Evolutionary conservation across 2,329 filamentous ascomycete species (phyloP), one percentile per base, ranked within the genome.

Genomic region (Cucurbitaria berberidis): DNA sequence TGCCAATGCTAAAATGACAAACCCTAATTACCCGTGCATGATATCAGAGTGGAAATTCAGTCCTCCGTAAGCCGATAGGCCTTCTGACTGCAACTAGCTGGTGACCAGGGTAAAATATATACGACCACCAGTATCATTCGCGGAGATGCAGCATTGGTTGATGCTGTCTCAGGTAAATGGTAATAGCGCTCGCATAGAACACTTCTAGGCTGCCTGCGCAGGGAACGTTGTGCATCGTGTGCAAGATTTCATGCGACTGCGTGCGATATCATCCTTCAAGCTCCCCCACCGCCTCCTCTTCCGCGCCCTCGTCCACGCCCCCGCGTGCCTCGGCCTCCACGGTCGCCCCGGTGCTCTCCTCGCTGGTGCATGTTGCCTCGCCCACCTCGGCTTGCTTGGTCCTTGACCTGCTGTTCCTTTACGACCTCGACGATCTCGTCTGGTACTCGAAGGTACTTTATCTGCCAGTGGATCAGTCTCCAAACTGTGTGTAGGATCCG

Each of bases 401-500:
- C 87, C 59, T 83, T 84, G 71, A 90, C 89, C 76, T 98, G 93
- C 72, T 95, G 90, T 64, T 98, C 93, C 81, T 92, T 96, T 21
- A 95, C 93, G 34, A 91, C 78, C 61, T 98, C 93, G 77, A 99
- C 90, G 58, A 99, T 96, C 76, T 98, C 93, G 78, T 99, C 93
- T 46, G 93, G 92, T 3, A 99, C 91, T 67, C 93, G 88, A 27
- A 99, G 85, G 79, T 96, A 99, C 82, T 99, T 99, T 80, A 99
- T 99, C 95, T 97, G 71, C 48, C 35, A 43, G 15, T 15, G 3
- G 26, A 4, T 6, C 16, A 46, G 51, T n/a, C 45, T 19, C 18
- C 15, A 19, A 40, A 29, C 16, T n/a, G 16, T 11, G 18, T 5
- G 6, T 5, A 11, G 10, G 8, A 18, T 3, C 16, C 7, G 29